phyloP scores from a whole-genome alignment of 176 grass and related monocot species.

The Aegilops sharonensis region DNA sequence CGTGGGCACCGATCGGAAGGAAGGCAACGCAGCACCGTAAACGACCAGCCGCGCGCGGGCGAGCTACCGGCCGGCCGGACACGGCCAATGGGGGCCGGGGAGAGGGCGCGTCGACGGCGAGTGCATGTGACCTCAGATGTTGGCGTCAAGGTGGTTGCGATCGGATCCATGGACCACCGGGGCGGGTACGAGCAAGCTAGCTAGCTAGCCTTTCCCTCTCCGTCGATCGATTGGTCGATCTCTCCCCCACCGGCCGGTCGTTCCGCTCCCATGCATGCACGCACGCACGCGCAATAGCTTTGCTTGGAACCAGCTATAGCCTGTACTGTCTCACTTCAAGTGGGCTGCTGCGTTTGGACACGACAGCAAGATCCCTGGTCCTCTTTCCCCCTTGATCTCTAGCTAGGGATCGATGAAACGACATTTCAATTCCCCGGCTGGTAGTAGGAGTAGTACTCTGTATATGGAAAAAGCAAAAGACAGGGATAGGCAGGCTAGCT shows the following conservation, averaged over 20 bases:
- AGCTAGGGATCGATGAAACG: background rate
- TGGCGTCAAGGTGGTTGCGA: conserved; percentile 54
- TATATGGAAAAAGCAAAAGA: background rate
- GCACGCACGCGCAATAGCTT: background rate
- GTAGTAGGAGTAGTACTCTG: background rate
- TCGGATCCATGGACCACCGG: conserved; percentile 8
- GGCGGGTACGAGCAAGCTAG: background rate
- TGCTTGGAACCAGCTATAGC: conserved; percentile 4
- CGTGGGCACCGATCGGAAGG: background rate
- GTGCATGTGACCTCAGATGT: conserved; percentile 37
- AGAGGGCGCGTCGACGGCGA: background rate
- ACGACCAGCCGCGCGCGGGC: background rate
- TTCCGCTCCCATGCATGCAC: conserved; percentile 1
- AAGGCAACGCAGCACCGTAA: background rate
- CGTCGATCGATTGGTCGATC: background rate
- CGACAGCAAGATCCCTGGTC: conserved; percentile 43
- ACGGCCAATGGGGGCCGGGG: background rate
- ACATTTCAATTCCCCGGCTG: background rate
- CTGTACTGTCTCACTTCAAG: conserved; percentile 60
- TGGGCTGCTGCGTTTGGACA: conserved; percentile 41
- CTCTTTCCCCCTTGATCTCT: background rate
- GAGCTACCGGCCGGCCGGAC: background rate
- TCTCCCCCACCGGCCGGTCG: background rate
- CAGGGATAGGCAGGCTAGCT: background rate
- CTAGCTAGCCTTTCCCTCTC: conserved; percentile 10